Percentiles rank a stretch among this genome's conserved stretches.
phyloP scores from a whole-genome alignment of 306 rosid species.

The Arachis hypogaea region DNA sequence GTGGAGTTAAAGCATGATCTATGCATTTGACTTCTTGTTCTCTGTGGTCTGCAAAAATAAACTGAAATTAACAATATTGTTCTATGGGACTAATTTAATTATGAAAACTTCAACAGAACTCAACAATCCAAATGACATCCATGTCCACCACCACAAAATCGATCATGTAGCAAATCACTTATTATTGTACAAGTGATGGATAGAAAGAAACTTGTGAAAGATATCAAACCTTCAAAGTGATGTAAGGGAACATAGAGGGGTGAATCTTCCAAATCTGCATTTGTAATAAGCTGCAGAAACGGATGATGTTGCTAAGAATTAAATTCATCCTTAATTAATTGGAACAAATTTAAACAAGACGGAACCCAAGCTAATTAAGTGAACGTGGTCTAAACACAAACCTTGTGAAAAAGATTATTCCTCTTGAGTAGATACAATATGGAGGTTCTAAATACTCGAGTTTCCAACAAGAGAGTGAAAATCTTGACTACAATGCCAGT shows the following conservation, averaged over 20 bases:
- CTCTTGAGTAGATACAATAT: constrained; percentile 62
- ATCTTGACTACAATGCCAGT: constrained; percentile 75
- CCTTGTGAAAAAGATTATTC: constrained; percentile 75
- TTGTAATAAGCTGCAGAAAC: constrained; percentile 63
- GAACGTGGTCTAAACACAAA: constrained; percentile 36
- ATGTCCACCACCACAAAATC: neutral
- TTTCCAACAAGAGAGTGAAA: constrained; percentile 74
- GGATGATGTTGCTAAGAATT: neutral
- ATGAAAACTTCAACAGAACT: constrained; percentile 2
- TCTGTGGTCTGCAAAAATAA: constrained; percentile 51
- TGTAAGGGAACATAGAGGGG: constrained; percentile 76
- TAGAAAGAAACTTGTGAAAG: neutral
- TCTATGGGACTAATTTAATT: neutral
- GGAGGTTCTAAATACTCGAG: constrained; percentile 57
- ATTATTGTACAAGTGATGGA: neutral
- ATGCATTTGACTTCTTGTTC: constrained; percentile 64
- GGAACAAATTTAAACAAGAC: constrained; percentile 4
- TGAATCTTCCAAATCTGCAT: constrained; percentile 77
- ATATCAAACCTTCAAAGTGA: constrained; percentile 65
- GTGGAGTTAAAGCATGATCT: constrained; percentile 54
- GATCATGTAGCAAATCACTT: neutral
- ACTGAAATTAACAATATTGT: constrained; percentile 18
- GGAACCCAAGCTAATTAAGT: neutral
- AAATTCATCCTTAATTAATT: neutral
- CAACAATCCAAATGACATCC: constrained; percentile 6